A percentile compares a stretch with the other conserved stretches of the same genome.
These are phyloP conservation scores for Sporothrix euskadiensis DNA, from an alignment of 2,329 filamentous ascomycete species.

Conservation along the genomic window DNA sequence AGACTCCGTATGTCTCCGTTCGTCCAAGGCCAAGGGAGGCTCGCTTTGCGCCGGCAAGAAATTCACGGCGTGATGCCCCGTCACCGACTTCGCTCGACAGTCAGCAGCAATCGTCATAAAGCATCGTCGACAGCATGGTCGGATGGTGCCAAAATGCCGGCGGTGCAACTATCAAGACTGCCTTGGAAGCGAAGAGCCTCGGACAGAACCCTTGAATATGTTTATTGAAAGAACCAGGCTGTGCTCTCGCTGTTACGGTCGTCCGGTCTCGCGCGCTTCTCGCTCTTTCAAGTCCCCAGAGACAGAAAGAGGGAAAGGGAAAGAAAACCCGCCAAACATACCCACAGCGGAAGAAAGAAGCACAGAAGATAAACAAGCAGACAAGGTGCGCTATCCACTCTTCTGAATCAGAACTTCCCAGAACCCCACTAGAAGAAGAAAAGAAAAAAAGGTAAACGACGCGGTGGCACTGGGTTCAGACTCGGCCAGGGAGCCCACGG, in stretches of 20 bases:
- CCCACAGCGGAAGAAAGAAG: slow-evolving; percentile 21
- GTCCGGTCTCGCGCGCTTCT: slow-evolving; percentile 3
- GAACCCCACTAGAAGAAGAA: neutral
- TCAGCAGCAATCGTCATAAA: neutral
- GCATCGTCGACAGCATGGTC: neutral
- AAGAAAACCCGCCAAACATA: slow-evolving; percentile 15
- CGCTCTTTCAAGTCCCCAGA: neutral
- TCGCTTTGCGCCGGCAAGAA: neutral
- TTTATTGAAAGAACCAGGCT: neutral
- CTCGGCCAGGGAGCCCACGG: slow-evolving; percentile 9
- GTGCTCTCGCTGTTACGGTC: neutral
- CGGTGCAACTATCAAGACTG: slow-evolving; percentile 3
- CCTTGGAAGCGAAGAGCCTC: slow-evolving; percentile 1
- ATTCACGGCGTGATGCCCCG: neutral
- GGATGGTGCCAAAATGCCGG: slow-evolving; percentile 11
- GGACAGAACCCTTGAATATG: neutral
- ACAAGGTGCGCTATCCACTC: slow-evolving; percentile 4
- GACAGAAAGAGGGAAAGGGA: neutral
- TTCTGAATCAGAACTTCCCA: slow-evolving; percentile 1
- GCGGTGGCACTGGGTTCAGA: neutral
- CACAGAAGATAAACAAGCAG: neutral
- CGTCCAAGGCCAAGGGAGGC: neutral
- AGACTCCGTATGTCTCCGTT: neutral
- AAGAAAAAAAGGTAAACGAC: slow-evolving; percentile 5
- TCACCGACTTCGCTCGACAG: neutral